Evolutionary conservation across 768 basidiomycete species (phyloP), one percentile per base, ranked within the genome.

Genomic region (Calocera cornea): DNA sequence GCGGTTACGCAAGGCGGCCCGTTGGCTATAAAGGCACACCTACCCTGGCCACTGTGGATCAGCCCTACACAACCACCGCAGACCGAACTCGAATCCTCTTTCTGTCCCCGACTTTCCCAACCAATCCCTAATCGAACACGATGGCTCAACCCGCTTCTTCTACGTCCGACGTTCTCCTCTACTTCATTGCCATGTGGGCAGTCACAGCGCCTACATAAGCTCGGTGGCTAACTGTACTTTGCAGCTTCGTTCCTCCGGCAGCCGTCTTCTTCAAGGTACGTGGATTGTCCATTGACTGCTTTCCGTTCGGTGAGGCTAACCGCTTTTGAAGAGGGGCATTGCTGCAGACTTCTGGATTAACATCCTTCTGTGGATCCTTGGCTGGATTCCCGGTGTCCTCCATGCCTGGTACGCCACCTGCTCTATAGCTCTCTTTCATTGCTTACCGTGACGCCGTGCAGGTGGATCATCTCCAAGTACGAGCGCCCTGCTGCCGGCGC

Each of bases 381-480:
- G 81, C 36, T 83, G 82, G 82, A 79, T 84, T 65, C 83, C 83
- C 12, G 83, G 82, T 33, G 77, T 82, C 8, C 73, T 83, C 60
- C 83, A 84, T 70, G 81, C 82, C 22, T 83, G 80, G 82, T 82
- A 68, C 27, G 71, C 67, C 2, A 27, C 7, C 27, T n/a, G n/a
- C n/a, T n/a, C n/a, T n/a, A n/a, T n/a, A n/a, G n/a, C n/a, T n/a
- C n/a, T n/a, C n/a, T 67, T 63, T 19, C 60, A 19, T 1, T 36
- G 29, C 60, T 44, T n/a, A 47, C 19, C 24, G 65, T 31, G 17
- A 17, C 31, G n/a, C 17, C 8, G n/a, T 31, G 1, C 41, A 74
- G 73, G 73, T 74, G 67, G 44, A 69, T 74, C 50, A 74, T 74
- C 33, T 68, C 73, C 17, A 69, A 67, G 66, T 66, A 70, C 65